A percentile compares a stretch with the other conserved stretches of the same genome.
Evolutionary conservation across 2,329 filamentous ascomycete genomes (phyloP).

Genomic region (Teratosphaeria pseudoeucalypti): DNA sequence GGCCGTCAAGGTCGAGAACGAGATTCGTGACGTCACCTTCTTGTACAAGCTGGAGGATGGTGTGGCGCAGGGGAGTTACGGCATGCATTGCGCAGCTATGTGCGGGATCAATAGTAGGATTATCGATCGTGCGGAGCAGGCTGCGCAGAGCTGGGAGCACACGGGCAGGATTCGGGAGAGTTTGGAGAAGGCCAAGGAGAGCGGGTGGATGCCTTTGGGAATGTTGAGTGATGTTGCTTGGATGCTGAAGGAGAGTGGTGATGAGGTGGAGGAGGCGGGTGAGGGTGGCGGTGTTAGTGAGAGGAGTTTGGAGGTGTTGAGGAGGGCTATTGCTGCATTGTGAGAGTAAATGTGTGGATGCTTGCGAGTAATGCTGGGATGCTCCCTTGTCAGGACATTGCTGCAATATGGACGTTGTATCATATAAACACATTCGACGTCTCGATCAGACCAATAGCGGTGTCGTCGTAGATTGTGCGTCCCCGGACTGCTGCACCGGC

Average conservation of each 20-base stretch:
- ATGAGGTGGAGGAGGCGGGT: slow-evolving; percentile 24
- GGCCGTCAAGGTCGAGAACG: slow-evolving; percentile 88
- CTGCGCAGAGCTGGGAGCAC: slow-evolving; percentile 89
- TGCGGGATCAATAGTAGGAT: slow-evolving; percentile 80
- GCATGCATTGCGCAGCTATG: slow-evolving; percentile 99
- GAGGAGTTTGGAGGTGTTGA: slow-evolving; percentile 45
- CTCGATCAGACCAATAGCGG: no score
- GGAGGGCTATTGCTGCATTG: slow-evolving; percentile 46
- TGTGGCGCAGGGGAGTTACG: slow-evolving; percentile 91
- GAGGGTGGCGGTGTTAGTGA: slow-evolving; percentile 41
- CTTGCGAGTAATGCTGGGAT: background rate
- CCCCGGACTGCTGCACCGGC: no score
- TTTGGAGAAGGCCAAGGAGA: slow-evolving; percentile 59
- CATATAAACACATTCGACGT: no score
- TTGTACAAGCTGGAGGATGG: slow-evolving; percentile 88
- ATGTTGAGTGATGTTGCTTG: slow-evolving; percentile 79
- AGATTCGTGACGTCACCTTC: slow-evolving; percentile 80
- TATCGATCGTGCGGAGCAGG: slow-evolving; percentile 76
- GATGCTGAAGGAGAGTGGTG: slow-evolving; percentile 49
- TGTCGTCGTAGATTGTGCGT: no score
- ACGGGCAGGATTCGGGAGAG: slow-evolving; percentile 84
- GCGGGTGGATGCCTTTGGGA: slow-evolving; percentile 74
- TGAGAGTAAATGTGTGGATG: slow-evolving; percentile 17
- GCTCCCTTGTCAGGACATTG: background rate
- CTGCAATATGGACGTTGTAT: background rate